phyloP scores from a whole-genome alignment of 2,329 filamentous ascomycete genomes.

The Pyricularia sp. region DNA sequence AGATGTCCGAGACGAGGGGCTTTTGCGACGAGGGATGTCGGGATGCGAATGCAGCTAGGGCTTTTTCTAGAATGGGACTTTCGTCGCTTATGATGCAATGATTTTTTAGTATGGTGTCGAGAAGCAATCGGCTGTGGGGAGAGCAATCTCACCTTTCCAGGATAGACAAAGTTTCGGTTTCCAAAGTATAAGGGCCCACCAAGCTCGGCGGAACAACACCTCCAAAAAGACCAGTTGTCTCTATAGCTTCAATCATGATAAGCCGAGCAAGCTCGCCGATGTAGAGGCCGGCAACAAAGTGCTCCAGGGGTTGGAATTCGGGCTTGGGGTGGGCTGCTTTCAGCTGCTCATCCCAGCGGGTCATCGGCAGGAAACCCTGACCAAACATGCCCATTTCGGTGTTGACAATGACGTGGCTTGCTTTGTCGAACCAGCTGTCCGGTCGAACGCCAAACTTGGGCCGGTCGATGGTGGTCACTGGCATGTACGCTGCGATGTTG shows the following conservation, averaged over 20 bases:
- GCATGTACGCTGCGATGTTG: constrained; percentile 53
- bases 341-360: constrained; percentile 45
- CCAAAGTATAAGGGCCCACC: constrained; percentile 39
- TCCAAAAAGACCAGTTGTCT: constrained; percentile 39
- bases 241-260: constrained; percentile 44
- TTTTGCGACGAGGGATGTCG: constrained; percentile 30
- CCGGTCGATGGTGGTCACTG: constrained; percentile 39
- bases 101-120: constrained; percentile 1
- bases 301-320: constrained; percentile 48
- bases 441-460: constrained; percentile 45
- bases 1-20: constrained; percentile 33
- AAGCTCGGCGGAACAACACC: constrained; percentile 43
- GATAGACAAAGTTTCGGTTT: constrained; percentile 45
- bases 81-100: constrained; percentile 24
- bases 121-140: background rate
- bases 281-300: constrained; percentile 52
- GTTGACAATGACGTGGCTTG: constrained; percentile 52
- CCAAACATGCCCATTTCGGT: constrained; percentile 58
- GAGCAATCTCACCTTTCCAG: constrained; percentile 39
- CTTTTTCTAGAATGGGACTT: constrained; percentile 26
- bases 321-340: constrained; percentile 39
- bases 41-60: constrained; percentile 33
- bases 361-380: constrained; percentile 41
- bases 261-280: constrained; percentile 51
- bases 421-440: constrained; percentile 40